A percentile compares a stretch with the other conserved stretches of the same genome.
phyloP scores from a whole-genome alignment of 768 basidiomycete genomes.

The Collybia nuda region DNA sequence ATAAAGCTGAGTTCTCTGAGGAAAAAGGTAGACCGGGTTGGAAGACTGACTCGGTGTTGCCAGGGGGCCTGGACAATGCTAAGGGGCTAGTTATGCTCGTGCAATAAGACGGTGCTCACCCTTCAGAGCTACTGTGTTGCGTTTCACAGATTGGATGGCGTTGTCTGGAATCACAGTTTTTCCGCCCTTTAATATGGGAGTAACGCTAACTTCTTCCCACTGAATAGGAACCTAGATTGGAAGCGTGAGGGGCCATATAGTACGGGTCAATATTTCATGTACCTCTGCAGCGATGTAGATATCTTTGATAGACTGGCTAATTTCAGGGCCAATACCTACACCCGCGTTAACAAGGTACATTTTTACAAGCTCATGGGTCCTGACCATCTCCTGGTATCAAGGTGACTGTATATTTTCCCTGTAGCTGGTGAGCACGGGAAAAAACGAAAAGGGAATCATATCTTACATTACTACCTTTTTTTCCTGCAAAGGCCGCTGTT shows the following conservation, averaged over 20 bases:
- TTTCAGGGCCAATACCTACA: conserved; percentile 97
- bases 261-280: conserved; percentile 10
- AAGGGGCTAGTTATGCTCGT: background rate
- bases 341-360: background rate
- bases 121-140: conserved; percentile 97
- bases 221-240: conserved; percentile 83
- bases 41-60: conserved; percentile 88
- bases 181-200: conserved; percentile 89
- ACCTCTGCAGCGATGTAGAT: conserved; percentile 92
- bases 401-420: conserved; percentile 98
- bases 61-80: conserved; percentile 66
- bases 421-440: conserved; percentile 3
- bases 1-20: conserved; percentile 5
- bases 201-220: conserved; percentile 99
- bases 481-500: conserved; percentile 86
- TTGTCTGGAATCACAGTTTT: conserved; percentile 95
- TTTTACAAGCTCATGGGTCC: conserved; percentile 16
- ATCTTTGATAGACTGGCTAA: conserved; percentile 91
- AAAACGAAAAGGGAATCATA: background rate
- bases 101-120: conserved; percentile 44
- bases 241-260: background rate
- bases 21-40: background rate
- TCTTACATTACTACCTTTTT: conserved; percentile 85
- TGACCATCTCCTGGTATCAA: conserved; percentile 95
- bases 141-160: conserved; percentile 90